Conservation (phyloP, 495 filamentous ascomycete genomes). For the Usnea hakonensis region DNA sequence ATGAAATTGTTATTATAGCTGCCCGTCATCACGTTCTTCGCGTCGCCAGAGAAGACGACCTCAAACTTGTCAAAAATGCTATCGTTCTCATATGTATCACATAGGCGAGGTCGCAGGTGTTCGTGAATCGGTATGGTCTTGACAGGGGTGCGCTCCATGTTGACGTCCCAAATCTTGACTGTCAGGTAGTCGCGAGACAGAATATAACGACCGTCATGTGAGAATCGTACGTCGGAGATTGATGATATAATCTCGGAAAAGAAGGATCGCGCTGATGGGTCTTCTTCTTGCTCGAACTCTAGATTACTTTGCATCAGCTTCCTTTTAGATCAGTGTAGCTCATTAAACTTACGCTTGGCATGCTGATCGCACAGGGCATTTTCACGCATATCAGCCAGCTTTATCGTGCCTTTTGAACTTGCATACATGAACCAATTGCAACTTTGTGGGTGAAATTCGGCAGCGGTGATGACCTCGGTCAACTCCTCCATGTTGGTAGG, state of each 20-base stretch:
- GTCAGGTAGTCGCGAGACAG: constrained; percentile 96
- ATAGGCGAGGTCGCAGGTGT: constrained; percentile 86
- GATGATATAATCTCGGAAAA: constrained; percentile 99
- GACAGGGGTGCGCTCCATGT: constrained; percentile 93
- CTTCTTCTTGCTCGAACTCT: constrained; percentile 99
- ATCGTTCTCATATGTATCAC: constrained; percentile 98
- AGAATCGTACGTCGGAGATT: constrained; percentile 97
- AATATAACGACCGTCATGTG: constrained; percentile 91
- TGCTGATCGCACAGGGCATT: constrained; percentile 94
- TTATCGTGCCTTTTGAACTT: constrained; percentile 98
- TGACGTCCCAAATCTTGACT: constrained; percentile 99
- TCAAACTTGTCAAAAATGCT: constrained; percentile 99
- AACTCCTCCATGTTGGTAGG: constrained; percentile 99
- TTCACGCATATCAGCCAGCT: constrained; percentile 95
- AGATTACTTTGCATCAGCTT: constrained; percentile 8
- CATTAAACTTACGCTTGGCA: constrained; percentile 66
- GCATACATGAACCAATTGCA: constrained; percentile 99
- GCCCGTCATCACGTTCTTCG: constrained; percentile 98
- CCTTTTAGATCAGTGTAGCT: neutral
- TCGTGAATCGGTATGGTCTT: constrained; percentile 99
- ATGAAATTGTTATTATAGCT: constrained; percentile 99
- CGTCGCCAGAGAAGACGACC: constrained; percentile 96
- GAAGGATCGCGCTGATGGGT: constrained; percentile 96
- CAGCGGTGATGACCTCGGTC: constrained; percentile 96
- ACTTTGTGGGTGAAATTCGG: constrained; percentile 93